Evolutionary conservation across 2,329 filamentous ascomycete species (phyloP).

Genomic region (Gnomoniopsis sp.): DNA sequence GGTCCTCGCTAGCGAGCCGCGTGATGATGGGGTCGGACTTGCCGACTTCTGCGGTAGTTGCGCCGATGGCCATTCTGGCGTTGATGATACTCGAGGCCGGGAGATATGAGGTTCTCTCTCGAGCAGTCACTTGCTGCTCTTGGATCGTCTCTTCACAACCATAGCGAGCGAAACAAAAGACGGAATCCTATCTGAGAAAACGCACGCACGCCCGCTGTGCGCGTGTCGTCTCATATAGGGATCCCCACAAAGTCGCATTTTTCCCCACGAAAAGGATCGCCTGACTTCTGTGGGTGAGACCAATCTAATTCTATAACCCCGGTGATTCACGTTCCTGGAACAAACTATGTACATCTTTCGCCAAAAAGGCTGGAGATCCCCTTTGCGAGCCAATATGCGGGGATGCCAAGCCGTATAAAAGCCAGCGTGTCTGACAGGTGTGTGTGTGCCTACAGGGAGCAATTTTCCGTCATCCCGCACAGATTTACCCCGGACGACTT

Average conservation of each 20-base stretch:
- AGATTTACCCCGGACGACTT: no score
- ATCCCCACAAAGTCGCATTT: neutral
- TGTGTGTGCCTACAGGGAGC: no score
- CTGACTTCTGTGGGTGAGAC: neutral
- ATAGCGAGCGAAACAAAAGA: neutral
- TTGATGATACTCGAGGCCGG: no score
- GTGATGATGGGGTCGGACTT: slow-evolving; percentile 25
- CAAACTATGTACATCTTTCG: no score
- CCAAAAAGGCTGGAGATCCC: no score
- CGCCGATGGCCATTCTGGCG: slow-evolving; percentile 9
- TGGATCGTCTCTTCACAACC: neutral
- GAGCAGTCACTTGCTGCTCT: neutral
- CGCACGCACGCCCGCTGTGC: no score
- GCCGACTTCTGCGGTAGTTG: slow-evolving; percentile 10
- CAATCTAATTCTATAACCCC: neutral
- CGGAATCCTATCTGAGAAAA: no score
- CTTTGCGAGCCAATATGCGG: neutral
- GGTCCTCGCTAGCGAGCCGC: slow-evolving; percentile 36
- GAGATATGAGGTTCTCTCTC: no score
- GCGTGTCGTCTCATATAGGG: neutral
- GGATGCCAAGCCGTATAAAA: neutral
- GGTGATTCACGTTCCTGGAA: neutral
- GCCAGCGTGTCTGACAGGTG: no score
- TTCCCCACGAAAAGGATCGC: neutral
- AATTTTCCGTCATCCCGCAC: neutral